phyloP scores from a whole-genome alignment of 2,329 filamentous ascomycete species.

The Rhinocladiella similis region DNA sequence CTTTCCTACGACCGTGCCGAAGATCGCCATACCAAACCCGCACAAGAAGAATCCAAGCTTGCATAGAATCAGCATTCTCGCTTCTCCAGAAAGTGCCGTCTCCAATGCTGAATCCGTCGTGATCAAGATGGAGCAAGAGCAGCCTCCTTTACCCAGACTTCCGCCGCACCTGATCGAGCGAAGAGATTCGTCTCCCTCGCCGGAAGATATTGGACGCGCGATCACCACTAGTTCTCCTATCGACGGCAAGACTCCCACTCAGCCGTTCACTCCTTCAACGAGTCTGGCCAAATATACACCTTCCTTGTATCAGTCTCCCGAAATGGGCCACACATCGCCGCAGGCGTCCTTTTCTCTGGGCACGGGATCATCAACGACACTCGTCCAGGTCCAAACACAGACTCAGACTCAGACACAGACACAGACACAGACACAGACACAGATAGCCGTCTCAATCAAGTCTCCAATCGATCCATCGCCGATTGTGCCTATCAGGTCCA shows the following conservation, averaged over 20 bases:
- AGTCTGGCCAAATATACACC: constrained; percentile 24
- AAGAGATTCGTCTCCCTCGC: constrained; percentile 18
- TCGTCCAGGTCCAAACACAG: constrained; percentile 10
- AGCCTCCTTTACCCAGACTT: constrained; percentile 13
- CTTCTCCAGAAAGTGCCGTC: constrained; percentile 11
- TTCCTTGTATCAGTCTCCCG: constrained; percentile 20
- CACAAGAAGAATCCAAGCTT: constrained; percentile 28
- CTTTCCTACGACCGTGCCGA: constrained; percentile 26
- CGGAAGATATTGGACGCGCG: constrained; percentile 27
- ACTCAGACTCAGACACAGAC: neutral
- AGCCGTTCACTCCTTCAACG: constrained; percentile 7
- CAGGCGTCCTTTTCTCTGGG: constrained; percentile 18
- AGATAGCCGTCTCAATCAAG: constrained; percentile 6
- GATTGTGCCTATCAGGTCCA: constrained; percentile 43
- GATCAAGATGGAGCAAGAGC: constrained; percentile 23
- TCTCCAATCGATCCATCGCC: constrained; percentile 32
- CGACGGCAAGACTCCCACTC: constrained; percentile 23
- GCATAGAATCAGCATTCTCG: constrained; percentile 20
- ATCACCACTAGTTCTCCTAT: constrained; percentile 28
- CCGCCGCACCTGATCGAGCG: constrained; percentile 5
- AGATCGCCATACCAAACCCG: constrained; percentile 27
- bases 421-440: neutral
- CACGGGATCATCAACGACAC: constrained; percentile 22
- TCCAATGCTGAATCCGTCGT: constrained; percentile 21
- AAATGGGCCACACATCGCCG: constrained; percentile 14